Evolutionary conservation across 768 basidiomycete species (phyloP), one percentile per base, ranked within the genome.

Genomic region (Lactarius psammicola): DNA sequence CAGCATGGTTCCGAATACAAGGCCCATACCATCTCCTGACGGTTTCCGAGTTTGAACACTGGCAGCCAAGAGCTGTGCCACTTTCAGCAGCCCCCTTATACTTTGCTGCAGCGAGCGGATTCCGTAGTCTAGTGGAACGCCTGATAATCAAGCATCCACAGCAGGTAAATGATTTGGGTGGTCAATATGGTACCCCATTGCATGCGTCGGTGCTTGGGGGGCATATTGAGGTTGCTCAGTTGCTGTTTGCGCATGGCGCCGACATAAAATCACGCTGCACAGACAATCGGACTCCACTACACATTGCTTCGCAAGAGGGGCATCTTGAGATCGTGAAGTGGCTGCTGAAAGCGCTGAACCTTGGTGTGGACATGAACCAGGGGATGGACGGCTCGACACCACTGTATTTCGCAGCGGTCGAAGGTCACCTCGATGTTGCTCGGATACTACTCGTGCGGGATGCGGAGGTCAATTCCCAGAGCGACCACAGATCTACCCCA

Each of bases 1-100:
- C n/a, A 13, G 44, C 44, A 11, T 46, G 44, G 44, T 10, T 4
- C 44, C n/a, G n/a, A 4, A 46, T 46, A 11, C 3, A 46, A 23
- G 11, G n/a, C 44, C 0, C 4, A 13, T 2, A 4, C n/a, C 0
- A 23, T 1, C n/a, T n/a, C 44, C 0, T 3, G 44, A 7, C 0
- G 20, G 6, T 0, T 10, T 31, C 53, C n/a, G 1, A 3, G n/a
- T 1, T 4, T 1, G n/a, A 3, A 8, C 15, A n/a, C n/a, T n/a
- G n/a, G n/a, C n/a, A 6, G 38, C 17, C 40, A 18, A 18, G 18
- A 9, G 28, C 13, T 2, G 15, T 10, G 17, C 42, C 15, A 42
- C 15, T 42, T 42, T 10, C 44, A 15, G n/a, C 40, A 6, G 30
- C n/a, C 10, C 53, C 61, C 30, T 30, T 62, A 4, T 55, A 62